Conservation (phyloP, 225 moss, liverwort and hornwort species). For the Polytrichum commune region DNA sequence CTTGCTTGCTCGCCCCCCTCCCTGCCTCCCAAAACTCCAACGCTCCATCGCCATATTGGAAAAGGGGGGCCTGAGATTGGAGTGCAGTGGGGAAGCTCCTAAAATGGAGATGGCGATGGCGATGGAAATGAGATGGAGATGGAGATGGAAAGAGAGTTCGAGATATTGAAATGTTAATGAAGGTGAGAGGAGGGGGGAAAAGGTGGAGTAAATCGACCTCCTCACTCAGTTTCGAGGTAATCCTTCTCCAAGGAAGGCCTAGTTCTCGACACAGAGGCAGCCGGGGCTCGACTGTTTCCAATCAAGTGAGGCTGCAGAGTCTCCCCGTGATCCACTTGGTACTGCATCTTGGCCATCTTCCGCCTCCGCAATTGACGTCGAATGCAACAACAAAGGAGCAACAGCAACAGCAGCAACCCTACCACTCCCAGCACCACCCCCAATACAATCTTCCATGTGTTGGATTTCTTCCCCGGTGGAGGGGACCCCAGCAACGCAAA, state of each 20-base stretch:
- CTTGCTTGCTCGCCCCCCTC: too few species aligned
- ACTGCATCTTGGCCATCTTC: constrained; percentile 45
- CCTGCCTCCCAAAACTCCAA: too few species aligned
- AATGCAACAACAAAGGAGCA: constrained; percentile 4
- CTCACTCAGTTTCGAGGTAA: constrained; percentile 1
- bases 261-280: constrained; percentile 43
- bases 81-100: too few species aligned
- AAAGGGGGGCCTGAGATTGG: too few species aligned
- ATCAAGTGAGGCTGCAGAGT: constrained; percentile 34
- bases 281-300: constrained; percentile 50
- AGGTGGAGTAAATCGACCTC: too few species aligned
- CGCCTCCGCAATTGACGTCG: constrained; percentile 18
- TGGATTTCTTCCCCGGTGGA: constrained; percentile 1
- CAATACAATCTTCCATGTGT: constrained; percentile 42
- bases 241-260: constrained; percentile 47
- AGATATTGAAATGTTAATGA: too few species aligned
- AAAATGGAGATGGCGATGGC: too few species aligned
- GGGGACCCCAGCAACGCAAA: constrained; percentile 26
- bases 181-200: too few species aligned
- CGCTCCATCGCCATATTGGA: too few species aligned
- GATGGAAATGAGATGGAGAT: too few species aligned
- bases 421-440: constrained; percentile 39
- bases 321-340: constrained; percentile 39
- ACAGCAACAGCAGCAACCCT: constrained; percentile 17
- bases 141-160: too few species aligned